Base-by-base conservation (phyloP, 495 filamentous ascomycete genomes). In the Hypoxylon subgilvum region DNA sequence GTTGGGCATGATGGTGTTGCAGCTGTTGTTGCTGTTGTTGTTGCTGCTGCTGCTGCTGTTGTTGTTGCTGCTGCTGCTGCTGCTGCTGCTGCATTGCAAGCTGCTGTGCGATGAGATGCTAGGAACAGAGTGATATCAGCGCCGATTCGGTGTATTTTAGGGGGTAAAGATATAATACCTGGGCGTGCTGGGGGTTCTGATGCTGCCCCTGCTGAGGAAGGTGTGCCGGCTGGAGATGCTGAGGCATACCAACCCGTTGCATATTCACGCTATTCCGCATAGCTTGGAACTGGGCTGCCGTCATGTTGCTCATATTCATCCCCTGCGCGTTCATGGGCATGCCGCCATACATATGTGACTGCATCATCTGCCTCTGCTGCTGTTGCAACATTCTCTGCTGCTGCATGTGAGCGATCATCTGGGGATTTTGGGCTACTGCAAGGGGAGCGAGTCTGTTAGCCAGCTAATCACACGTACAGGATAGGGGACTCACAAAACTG, bases 311-410 rank as follows among this genome's bases (percentile, higher is more conserved):
- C 41, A 63, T 57, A 10, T 39, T 57, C 28, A 63, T 53, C 17
- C 49, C 42, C 43, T 58, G 53, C 19, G 85, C 82, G 12, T 82
- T 84, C 66, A 88, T 84, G 16, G 82, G 82, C 61, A 87, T 72
- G 22, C 74, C 77, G n/a, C 77, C 79, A 57, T 76, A 71, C 42
- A 69, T 69, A 6, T 60, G 71, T 14, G 82, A 82, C 52, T 79
- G 81, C 2, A 77, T 74, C 69, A 72, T 77, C 32, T 69, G 63
- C 18, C 58, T 56, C 23, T 67, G 64, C 16, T 64, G 74, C 23
- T 75, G 76, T 40, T 74, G 76, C 39, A 82, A 73, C 44, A 82
- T 69, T 38, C 65, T 70, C 41, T 76, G 69, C 27, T 79, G 71
- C 35, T 79, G 77, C 16, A 79, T 63, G 23, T 74, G 58, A 19